Base-by-base conservation (phyloP, 331 rosid species). In the Pyrus hybrid region DNA sequence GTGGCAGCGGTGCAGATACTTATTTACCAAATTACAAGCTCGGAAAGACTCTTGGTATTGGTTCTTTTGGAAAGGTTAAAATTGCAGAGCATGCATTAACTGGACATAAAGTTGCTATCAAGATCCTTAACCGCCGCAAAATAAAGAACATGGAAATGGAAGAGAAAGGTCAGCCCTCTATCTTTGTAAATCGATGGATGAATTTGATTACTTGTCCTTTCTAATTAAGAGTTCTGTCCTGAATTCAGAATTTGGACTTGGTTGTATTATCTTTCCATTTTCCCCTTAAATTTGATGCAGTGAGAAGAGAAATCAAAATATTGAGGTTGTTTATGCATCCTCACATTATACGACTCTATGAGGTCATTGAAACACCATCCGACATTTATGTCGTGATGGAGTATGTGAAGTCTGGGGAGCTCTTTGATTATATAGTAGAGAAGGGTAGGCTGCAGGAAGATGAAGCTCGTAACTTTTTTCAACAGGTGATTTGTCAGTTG, bases 401-500 rank as follows among this genome's bases (percentile, higher is more conserved):
- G 78, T 90, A 90, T 83, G 93, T 89, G 18, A 87, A 92, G 79
- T 87, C 87, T 29, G 99, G 99, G 67, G 99, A 94, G 83, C 97
- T 92, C 35, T 94, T 92, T 68, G 97, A 94, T 83, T 92, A 94
- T 81, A 87, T 94, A 68, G 97, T 87, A 51, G 92, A 87, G 82
- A 94, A 88, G 86, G 97, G 97, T 73, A 84, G 97, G 86, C 62
- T 94, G 85, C 94, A 90, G 71, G 99, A 94, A 83, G 96, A 94
- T 72, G 99, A 94, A 82, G 99, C 96, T 37, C 99, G 97, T 32
- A 88, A 84, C 71, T 85, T 94, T 75, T 94, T 94, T 79, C 99
- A 94, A 86, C 99, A 95, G 99, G 99, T 91, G 80, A 60, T 76
- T 73, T 62, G 68, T 32, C 58, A 22, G 64, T 57, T 68, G 68